Conservation (phyloP, 345 rosid species). For the Barbarea vulgaris region DNA sequence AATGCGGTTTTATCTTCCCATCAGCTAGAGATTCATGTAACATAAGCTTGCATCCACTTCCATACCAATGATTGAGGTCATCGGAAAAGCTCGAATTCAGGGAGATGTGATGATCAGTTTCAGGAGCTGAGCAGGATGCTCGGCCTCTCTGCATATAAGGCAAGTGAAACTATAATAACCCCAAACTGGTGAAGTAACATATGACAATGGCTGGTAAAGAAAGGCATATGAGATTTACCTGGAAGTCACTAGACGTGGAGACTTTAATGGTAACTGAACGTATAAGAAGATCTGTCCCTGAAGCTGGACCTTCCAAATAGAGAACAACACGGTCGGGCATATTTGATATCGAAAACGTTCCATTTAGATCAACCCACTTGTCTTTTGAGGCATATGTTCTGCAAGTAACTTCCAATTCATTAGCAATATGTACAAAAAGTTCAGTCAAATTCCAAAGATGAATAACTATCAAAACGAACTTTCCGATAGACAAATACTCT, state of each 20-base stretch:
- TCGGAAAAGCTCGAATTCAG: conserved; percentile 77
- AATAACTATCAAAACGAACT: conserved; percentile 47
- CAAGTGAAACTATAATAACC: background rate
- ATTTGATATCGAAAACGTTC: conserved; percentile 66
- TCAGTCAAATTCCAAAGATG: background rate
- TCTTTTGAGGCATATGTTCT: conserved; percentile 66
- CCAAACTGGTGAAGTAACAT: background rate
- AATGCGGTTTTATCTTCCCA: conserved; percentile 67
- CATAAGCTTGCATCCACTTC: conserved; percentile 81
- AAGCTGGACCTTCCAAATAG: conserved; percentile 89
- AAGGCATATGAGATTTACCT: conserved; percentile 42
- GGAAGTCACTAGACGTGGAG: conserved; percentile 42
- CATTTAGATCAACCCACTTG: conserved; percentile 75
- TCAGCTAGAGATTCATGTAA: conserved; percentile 76
- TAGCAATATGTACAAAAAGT: background rate
- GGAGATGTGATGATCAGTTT: conserved; percentile 59
- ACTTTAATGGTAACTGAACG: conserved; percentile 62
- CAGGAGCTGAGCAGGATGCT: conserved; percentile 37
- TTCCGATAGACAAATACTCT: conserved; percentile 64
- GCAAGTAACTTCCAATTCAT: conserved; percentile 33
- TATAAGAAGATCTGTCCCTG: conserved; percentile 77
- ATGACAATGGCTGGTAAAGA: conserved; percentile 2
- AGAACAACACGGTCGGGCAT: conserved; percentile 65
- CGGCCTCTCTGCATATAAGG: conserved; percentile 23
- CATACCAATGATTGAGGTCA: conserved; percentile 84